Conservation (phyloP, 108 stramenopile species). For the Discostella stelligeroides region DNA sequence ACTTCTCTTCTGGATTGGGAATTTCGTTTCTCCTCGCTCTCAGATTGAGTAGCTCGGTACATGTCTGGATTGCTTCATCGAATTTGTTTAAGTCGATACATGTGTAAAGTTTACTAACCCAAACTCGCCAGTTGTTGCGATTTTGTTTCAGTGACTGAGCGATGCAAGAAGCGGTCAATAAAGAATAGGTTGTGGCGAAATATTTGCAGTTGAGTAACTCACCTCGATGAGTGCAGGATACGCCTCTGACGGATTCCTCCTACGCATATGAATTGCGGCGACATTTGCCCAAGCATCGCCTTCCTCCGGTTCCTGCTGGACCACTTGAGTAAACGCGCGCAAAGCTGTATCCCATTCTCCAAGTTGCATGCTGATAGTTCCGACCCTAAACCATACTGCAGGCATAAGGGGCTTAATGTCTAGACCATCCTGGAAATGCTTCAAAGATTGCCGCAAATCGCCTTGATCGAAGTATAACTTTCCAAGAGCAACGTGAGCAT, state of each 20-base stretch:
- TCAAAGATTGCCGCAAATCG: constrained; percentile 60
- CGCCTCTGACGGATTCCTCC: constrained; percentile 70
- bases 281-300: constrained; percentile 96
- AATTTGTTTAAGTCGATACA: constrained; percentile 85
- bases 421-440: constrained; percentile 71
- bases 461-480: constrained; percentile 73
- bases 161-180: background rate
- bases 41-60: constrained; percentile 66
- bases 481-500: constrained; percentile 86
- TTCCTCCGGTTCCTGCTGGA: constrained; percentile 93
- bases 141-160: constrained; percentile 67
- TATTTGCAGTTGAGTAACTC: no score
- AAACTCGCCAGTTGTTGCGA: constrained; percentile 85
- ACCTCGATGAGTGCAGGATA: constrained; percentile 83
- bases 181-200: no score
- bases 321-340: constrained; percentile 90
- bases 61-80: constrained; percentile 88
- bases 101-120: constrained; percentile 82
- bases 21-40: constrained; percentile 54
- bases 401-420: constrained; percentile 86
- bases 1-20: constrained; percentile 74
- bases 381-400: constrained; percentile 89
- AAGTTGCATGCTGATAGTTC: constrained; percentile 88
- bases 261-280: constrained; percentile 86
- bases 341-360: constrained; percentile 86